Conservation (phyloP, 164 flowering plant genomes). For the Protea cynaroides region DNA sequence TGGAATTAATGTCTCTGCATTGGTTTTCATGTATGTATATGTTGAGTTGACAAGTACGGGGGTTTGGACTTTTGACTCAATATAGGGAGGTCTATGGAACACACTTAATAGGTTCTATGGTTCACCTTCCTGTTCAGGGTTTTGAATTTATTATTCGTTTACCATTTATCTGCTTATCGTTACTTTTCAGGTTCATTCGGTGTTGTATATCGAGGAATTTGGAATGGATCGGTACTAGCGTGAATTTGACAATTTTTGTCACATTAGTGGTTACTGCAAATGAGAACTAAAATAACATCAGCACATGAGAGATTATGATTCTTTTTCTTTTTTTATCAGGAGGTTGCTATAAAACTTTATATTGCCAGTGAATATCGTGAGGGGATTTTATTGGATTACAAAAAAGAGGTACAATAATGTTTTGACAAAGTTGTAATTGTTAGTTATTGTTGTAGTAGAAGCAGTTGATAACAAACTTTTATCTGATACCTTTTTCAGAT, state of each 20-base stretch:
- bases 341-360: slow-evolving; percentile 79
- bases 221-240: slow-evolving; percentile 71
- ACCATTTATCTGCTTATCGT: neutral
- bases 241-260: slow-evolving; percentile 3
- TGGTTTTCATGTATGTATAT: neutral
- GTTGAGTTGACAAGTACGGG: neutral
- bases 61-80: neutral
- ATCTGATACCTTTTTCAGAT: slow-evolving; percentile 31
- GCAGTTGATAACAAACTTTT: neutral
- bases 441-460: too few relatives aligned
- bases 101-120: neutral
- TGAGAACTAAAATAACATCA: too few relatives aligned
- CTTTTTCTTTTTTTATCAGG: slow-evolving; percentile 33
- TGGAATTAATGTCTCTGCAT: neutral
- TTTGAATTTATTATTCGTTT: neutral
- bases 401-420: slow-evolving; percentile 31
- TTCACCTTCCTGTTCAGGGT: neutral
- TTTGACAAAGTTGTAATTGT: neutral
- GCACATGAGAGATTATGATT: neutral
- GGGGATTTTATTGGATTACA: slow-evolving; percentile 49
- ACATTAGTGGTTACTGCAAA: too few relatives aligned
- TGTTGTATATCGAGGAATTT: slow-evolving; percentile 69
- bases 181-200: slow-evolving; percentile 60
- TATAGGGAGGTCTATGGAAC: neutral
- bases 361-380: slow-evolving; percentile 44